Evolutionary conservation across 106 monocot genomes (phyloP), one percentile per base, ranked within the genome.

Genomic region (Dendrobium huoshanense): DNA sequence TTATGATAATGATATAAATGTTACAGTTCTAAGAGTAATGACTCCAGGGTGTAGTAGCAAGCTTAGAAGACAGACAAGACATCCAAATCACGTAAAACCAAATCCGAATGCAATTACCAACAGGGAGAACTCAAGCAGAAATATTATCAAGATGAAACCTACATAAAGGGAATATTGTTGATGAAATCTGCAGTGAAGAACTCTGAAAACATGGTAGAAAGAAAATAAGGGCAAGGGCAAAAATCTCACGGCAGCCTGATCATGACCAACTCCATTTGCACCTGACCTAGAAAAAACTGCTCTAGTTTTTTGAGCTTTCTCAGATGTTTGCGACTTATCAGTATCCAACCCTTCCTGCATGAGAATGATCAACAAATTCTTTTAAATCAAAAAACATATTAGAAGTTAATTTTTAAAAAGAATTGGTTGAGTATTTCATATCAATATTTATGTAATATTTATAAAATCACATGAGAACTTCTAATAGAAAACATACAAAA

Each of bases 221-320:
- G 18, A 58, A 58, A 58, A 58, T 5, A 58, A 58, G 5, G 4
- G 18, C 5, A 58, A 58, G 5, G 4, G 18, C 5, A 58, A 58
- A n/a, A 49, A 55, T 3, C 77, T 51, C 24, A 77, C 47, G 73
- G 82, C 77, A 73, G 91, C 82, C 82, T 88, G 90, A 83, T 97
- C 97, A 78, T 89, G 41, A 84, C 82, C 80, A 77, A 98, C 81
- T 73, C 93, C 97, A 89, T 98, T 96, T 70, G 90, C 86, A 56
- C 51, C 82, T 68, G 90, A 83, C 80, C 90, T 87, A 24, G 84
- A 83, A 79, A 45, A 45, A 45, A 45, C 9, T 6, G 9, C 83
- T 79, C 94, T 81, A 51, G 97, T 84, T 85, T 92, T 97, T 61
- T 79, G 16, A 79, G 72, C 79, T 81, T 85, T 97, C 70, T 90